phyloP scores from a whole-genome alignment of 2,329 filamentous ascomycete species.

The Ophiognomonia clavigignenti-juglandacearum region DNA sequence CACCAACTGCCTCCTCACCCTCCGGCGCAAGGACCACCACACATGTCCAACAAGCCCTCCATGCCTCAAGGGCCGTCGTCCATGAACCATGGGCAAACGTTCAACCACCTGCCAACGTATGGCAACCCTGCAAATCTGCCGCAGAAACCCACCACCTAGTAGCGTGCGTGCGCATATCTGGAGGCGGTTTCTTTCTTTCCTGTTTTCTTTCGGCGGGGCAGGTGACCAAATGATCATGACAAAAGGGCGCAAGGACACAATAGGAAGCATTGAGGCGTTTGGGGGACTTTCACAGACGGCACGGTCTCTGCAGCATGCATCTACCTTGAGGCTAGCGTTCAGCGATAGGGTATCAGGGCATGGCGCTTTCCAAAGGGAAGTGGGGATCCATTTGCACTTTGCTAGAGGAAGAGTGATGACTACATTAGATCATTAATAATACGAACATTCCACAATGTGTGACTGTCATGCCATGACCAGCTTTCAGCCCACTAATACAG shows the following conservation, averaged over 20 bases:
- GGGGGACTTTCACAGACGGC: slow-evolving; percentile 5
- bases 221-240: slow-evolving; percentile 17
- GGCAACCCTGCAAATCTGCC: slow-evolving; percentile 57
- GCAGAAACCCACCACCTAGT: slow-evolving; percentile 48
- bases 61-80: slow-evolving; percentile 36
- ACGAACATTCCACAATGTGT: background rate
- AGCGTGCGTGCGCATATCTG: slow-evolving; percentile 20
- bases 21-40: slow-evolving; percentile 27
- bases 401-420: slow-evolving; percentile 15
- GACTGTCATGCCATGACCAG: too few relatives aligned
- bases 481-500: too few relatives aligned
- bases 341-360: slow-evolving; percentile 1
- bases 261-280: slow-evolving; percentile 34
- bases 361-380: background rate
- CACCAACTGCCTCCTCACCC: slow-evolving; percentile 31
- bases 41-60: slow-evolving; percentile 42
- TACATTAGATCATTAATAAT: slow-evolving; percentile 16
- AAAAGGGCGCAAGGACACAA: slow-evolving; percentile 13
- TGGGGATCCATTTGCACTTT: slow-evolving; percentile 11
- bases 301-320: background rate
- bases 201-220: slow-evolving; percentile 1
- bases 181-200: slow-evolving; percentile 11
- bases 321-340: slow-evolving; percentile 13
- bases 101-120: slow-evolving; percentile 51
- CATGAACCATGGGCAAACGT: slow-evolving; percentile 33